phyloP scores from a whole-genome alignment of 2,329 filamentous ascomycete genomes.

The Epichloe brachyelytri region DNA sequence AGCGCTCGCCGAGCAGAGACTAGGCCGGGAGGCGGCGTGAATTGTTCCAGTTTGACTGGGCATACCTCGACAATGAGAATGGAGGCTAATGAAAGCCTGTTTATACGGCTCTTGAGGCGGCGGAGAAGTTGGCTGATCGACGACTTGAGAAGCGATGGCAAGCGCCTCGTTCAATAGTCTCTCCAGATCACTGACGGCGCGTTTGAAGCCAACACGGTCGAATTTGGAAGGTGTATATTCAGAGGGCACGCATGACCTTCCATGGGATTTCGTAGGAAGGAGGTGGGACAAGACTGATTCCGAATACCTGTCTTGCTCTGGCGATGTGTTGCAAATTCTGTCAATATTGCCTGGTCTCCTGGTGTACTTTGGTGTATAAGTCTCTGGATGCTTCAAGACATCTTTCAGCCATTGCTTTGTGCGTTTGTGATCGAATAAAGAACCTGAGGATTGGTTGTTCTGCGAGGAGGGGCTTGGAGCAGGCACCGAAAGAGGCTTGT shows the following conservation, averaged over 20 bases:
- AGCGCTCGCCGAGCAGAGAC: constrained; percentile 3
- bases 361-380: constrained; percentile 16
- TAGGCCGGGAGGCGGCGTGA: not conserved
- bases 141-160: constrained; percentile 27
- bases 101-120: constrained; percentile 6
- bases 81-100: constrained; percentile 7
- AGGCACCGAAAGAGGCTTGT: not conserved
- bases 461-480: constrained; percentile 5
- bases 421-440: constrained; percentile 20
- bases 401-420: constrained; percentile 22
- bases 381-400: constrained; percentile 15
- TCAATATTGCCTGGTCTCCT: constrained; percentile 11
- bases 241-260: constrained; percentile 9
- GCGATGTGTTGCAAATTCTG: constrained; percentile 3
- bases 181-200: constrained; percentile 30
- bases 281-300: constrained; percentile 11
- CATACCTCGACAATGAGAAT: constrained; percentile 5
- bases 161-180: constrained; percentile 33
- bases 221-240: constrained; percentile 12
- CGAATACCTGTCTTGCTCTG: constrained; percentile 11
- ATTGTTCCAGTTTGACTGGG: not conserved
- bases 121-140: constrained; percentile 18
- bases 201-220: constrained; percentile 20
- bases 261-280: constrained; percentile 8
- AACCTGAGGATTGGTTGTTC: constrained; percentile 15